Evolutionary conservation across 2,329 filamentous ascomycete genomes (phyloP), one percentile per base, ranked within the genome.

Genomic region (Fusarium coicis): DNA sequence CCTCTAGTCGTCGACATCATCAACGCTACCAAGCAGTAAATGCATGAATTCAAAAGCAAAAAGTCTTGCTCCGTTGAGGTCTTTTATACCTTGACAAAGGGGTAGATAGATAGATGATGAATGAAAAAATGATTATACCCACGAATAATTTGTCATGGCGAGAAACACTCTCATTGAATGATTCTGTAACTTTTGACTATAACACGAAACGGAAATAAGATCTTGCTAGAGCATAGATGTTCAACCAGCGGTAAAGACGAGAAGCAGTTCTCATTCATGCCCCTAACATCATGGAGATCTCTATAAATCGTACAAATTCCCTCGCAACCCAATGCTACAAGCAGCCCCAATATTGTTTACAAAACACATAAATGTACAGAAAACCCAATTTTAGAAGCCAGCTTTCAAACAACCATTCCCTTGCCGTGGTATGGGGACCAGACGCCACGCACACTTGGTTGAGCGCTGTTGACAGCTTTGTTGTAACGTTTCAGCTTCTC

Each of bases 381-480:
- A 37, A 70, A 69, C 49, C 55, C 34, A 72, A 52, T 32, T 18
- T 26, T 26, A 26, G 16, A 26, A 63, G 46, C 56, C 57, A 53
- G 44, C 19, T 52, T 61, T 81, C 84, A 90, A 73, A 91, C 88
- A 70, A 80, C 77, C 83, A 87, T 84, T 34, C 87, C 88, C 63
- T 85, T 85, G 72, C 90, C 89, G 80, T 93, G 91, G 80, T 91
- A 93, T 53, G 91, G 91, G 81, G 89, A 91, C 91, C 91, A 93
- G 69, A 93, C 84, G 74, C 91, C 91, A 85, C 91, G 88, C 58
- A 93, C 90, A 83, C 90, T 91, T 73, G 88, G 84, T 80, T 88
- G 91, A 80, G 88, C 87, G 81, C 90, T 92, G 72, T 84, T 86
- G 56, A 93, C 89, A 15, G 91, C 88, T 84, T 92, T 92, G 80